Conservation (phyloP, 768 basidiomycete species). For the Leucocoprinus birnbaumii region DNA sequence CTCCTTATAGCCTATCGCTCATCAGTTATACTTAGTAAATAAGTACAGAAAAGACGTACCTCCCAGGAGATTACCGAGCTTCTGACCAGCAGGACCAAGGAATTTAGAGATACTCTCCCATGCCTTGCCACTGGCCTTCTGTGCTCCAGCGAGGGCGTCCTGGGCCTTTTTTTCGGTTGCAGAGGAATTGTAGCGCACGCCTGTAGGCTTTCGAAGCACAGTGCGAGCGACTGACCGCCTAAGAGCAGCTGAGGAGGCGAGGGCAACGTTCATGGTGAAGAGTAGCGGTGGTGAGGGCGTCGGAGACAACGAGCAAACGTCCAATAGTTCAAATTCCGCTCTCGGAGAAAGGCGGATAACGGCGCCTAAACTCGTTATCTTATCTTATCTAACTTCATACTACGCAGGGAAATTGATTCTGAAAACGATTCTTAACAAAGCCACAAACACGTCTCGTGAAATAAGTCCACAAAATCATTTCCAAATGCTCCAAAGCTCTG, state of each 20-base stretch:
- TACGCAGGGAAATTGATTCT: too few relatives aligned
- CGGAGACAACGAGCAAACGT: neutral
- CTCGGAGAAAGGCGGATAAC: conserved; percentile 11
- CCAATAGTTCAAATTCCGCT: conserved; percentile 5
- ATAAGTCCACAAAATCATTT: too few relatives aligned
- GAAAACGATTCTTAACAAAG: too few relatives aligned
- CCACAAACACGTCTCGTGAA: too few relatives aligned
- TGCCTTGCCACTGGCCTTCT: conserved; percentile 53
- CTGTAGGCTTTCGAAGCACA: conserved; percentile 22
- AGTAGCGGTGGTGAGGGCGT: conserved; percentile 11
- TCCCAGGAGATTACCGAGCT: conserved; percentile 52
- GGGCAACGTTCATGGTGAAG: conserved; percentile 24
- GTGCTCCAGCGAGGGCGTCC: conserved; percentile 56
- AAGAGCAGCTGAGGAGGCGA: conserved; percentile 21
- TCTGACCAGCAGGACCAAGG: conserved; percentile 46
- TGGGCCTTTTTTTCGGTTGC: conserved; percentile 64
- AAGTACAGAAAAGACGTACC: conserved; percentile 23
- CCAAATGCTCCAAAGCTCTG: too few relatives aligned
- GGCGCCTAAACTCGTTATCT: neutral
- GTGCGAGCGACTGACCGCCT: conserved; percentile 29
- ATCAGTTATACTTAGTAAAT: neutral
- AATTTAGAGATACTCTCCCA: conserved; percentile 48
- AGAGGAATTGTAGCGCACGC: conserved; percentile 41
- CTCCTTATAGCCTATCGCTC: conserved; percentile 58
- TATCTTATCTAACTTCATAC: conserved; percentile 1